Evolutionary conservation across 129 eudicot genomes (phyloP), one percentile per base, ranked within the genome.

Genomic region (Arctium minus): DNA sequence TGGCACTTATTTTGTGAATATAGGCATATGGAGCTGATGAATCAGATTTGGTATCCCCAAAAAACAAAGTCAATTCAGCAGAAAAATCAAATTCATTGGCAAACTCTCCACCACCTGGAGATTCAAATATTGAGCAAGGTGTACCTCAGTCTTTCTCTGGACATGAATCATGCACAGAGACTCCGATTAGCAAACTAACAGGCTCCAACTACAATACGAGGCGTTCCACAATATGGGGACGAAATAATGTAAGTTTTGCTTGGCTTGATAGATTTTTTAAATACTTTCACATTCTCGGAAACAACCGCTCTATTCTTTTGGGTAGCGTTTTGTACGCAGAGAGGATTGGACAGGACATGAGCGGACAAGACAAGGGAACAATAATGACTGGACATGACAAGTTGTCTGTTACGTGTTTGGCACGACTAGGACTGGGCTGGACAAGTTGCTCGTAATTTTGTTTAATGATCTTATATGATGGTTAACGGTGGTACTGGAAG

Each of bases 171-270:
- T 42, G 80, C 78, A 68, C 79, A 48, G 97, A 88, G 40, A 93
- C 88, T 42, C 83, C 94, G 15, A 79, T 30, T 35, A 83, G 75
- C 86, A 89, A 89, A 85, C 74, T 79, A 81, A 18, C 92, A 29
- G 80, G 85, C 77, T 74, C 97, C 80, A 90, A 72, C 79, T 73
- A 44, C 80, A 89, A 78, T 88, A 84, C 78, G 69, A 93, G 89
- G 86, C 95, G 92, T 75, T 88, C 98, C 44, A 83, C 89, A 0
- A 87, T 93, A 81, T 93, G 97, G 97, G 97, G 97, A 72, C 86
- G 91, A 83, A 87, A 79, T 80, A 87, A 84, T 81, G 99, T 96
- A 82, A 90, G 92, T 87, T 80, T 18, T 17, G 29, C 40, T 74
- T 78, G 38, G 53, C 69, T 79, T 36, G 13, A 12, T 64, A 12